phyloP scores from a whole-genome alignment of 805 yeast species.

The Vanderwaltozyma verrucispora region DNA sequence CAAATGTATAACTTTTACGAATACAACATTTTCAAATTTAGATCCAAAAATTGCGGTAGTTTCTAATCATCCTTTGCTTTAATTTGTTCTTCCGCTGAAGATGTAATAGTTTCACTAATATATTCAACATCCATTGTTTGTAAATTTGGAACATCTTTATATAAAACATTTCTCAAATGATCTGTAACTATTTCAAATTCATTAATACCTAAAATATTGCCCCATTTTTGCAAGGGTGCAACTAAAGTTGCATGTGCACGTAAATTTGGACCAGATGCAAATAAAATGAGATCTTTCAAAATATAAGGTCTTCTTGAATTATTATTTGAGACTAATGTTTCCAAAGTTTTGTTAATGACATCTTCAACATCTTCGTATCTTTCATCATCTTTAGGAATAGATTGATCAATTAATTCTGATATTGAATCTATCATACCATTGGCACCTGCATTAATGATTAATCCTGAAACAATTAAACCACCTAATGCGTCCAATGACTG shows the following conservation, averaged over 20 bases:
- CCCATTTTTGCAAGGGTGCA: conserved; percentile 33
- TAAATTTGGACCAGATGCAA: conserved; percentile 47
- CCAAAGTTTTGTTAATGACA: conserved; percentile 27
- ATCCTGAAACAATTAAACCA: conserved; percentile 68
- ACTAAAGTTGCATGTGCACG: conserved; percentile 26
- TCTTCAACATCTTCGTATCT: conserved; percentile 34
- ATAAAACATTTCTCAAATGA: conserved; percentile 26
- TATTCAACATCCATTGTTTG: conserved; percentile 33
- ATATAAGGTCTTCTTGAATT: conserved; percentile 26
- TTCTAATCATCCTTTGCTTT: conserved; percentile 6
- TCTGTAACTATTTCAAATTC: conserved; percentile 32
- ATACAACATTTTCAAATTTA: background rate
- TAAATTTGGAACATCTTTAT: conserved; percentile 32
- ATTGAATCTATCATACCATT: conserved; percentile 58
- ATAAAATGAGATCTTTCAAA: conserved; percentile 34
- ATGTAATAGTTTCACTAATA: background rate
- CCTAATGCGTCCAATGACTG: conserved; percentile 87
- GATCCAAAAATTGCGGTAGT: too few species aligned
- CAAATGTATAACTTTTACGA: too few species aligned
- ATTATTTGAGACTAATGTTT: conserved; percentile 26
- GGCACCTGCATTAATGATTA: conserved; percentile 76
- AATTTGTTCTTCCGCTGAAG: too few species aligned
- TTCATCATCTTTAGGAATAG: conserved; percentile 40
- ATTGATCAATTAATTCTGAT: conserved; percentile 66
- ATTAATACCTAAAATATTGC: conserved; percentile 27